Evolutionary conservation across 2,329 filamentous ascomycete genomes (phyloP), one percentile per base, ranked within the genome.

Genomic region (Xylariales sp.): DNA sequence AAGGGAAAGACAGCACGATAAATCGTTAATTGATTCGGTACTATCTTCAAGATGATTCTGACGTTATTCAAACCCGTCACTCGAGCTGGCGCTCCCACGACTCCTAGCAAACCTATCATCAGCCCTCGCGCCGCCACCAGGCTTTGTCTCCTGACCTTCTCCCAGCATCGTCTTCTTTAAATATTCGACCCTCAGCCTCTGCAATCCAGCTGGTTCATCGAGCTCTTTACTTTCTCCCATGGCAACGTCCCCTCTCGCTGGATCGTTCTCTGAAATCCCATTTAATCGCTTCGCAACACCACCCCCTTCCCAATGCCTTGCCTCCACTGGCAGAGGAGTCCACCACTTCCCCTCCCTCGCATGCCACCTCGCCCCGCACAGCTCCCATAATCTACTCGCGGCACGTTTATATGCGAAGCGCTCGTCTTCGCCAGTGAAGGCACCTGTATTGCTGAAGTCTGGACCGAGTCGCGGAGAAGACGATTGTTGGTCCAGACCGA

Each of bases 371-470:
- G 69, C 70, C 14, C 84, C 79, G 59, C 86, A 91, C 57, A 93
- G 79, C 63, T 93, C 86, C 86, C 86, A 93, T 3, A 93, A 65
- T n/a, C 87, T 69, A 49, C 82, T 87, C 31, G 79, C 72, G 2
- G 86, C 87, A 18, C 87, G 73, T 61, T 87, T 87, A 52, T 88
- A 90, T 0, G 86, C 86, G 57, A 93, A 93, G 10, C 79, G 71
- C 60, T 91, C 86, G 58, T 91, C 87, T 57, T 90, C 84, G 10
- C 87, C 87, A 0, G 84, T 90, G 53, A 91, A 85, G 0, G 76
- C 79, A 9, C 72, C 68, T 1, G 82, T 74, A 48, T 82, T 80
- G 37, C 70, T 76, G 55, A 91, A 93, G 55, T 91, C 76, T 11
- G 29, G 28, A n/a, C 12, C 29, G n/a, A 76, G 61, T 40, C 62